Conservation (phyloP, 257 asterid species). For the Cordia subcordata region DNA sequence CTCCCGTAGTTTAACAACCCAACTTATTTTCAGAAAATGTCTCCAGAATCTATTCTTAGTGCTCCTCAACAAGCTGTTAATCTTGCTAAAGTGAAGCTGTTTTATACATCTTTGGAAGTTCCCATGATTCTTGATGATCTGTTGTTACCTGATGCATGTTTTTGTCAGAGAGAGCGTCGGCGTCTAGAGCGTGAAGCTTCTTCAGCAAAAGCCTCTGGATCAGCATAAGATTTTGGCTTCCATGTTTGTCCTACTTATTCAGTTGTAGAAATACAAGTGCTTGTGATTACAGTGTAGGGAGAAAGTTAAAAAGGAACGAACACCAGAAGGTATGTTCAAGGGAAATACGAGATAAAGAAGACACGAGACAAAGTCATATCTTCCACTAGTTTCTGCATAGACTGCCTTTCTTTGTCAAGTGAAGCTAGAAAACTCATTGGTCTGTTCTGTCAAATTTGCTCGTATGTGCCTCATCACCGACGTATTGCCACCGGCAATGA, state of each 20-base stretch:
- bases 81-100: no score
- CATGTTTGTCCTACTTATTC: background rate
- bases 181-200: slow-evolving; percentile 60
- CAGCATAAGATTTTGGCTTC: slow-evolving; percentile 17
- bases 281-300: background rate
- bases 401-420: background rate
- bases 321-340: background rate
- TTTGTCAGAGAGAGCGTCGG: slow-evolving; percentile 57
- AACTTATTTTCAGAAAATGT: background rate
- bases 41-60: background rate
- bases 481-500: no score
- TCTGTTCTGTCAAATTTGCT: no score
- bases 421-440: background rate
- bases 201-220: slow-evolving; percentile 28
- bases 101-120: no score
- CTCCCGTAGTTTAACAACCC: background rate
- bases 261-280: background rate
- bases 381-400: background rate
- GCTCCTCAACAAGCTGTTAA: no score
- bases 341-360: background rate
- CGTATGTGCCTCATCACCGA: no score
- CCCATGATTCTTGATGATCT: background rate
- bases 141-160: slow-evolving; percentile 17
- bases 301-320: background rate
- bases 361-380: background rate